Evolutionary conservation across 768 basidiomycete species (phyloP), one percentile per base, ranked within the genome.

Genomic region (Xerocomellus amylosporus): DNA sequence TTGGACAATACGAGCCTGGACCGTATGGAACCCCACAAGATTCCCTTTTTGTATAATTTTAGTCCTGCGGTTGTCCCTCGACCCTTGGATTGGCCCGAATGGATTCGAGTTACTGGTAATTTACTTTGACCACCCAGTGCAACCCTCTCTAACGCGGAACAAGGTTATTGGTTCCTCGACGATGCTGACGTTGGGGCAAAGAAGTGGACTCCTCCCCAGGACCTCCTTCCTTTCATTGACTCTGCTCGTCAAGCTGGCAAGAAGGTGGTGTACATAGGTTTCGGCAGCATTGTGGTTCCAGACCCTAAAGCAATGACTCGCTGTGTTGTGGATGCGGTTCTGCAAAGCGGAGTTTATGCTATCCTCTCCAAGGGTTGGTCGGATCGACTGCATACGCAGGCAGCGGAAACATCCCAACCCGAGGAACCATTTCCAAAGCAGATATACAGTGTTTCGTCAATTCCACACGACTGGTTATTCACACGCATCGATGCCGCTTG

Each of bases 331-430:
- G 90, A 97, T 45, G 92, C 96, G 4, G 86, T 98, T 46, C 68
- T 86, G 12, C 81, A 85, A 54, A 93, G 93, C 60, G 94, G 88
- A 3, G 94, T 98, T 6, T 81, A 84, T 68, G 93, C 93, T 20
- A 93, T 99, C 64, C 77, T 99, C 31, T 98, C 95, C 24, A 98
- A 98, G 73, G 96, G 96, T 28, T 99, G 96, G 96, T 96, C 93
- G 13, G 95, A 97, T 70, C 81, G 97, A 49, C 79, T 95, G 4
- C 80, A 86, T 3, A 74, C 79, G 39, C 90, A 91, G 72, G 77
- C 73, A 5, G 68, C 74, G 12, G 84, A 88, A 45, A 74, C 77
- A 28, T 58, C 79, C 2, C 87, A 90, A 59, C 74, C 77, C 0
- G 86, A 90, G 63, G 84, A 87, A 56, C 79, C 87, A 7, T 68